Percentiles rank a stretch among this genome's conserved stretches.
Evolutionary conservation across 1,284 basidiomycete species (phyloP).

Genomic region (Pseudozyma thailandica): DNA sequence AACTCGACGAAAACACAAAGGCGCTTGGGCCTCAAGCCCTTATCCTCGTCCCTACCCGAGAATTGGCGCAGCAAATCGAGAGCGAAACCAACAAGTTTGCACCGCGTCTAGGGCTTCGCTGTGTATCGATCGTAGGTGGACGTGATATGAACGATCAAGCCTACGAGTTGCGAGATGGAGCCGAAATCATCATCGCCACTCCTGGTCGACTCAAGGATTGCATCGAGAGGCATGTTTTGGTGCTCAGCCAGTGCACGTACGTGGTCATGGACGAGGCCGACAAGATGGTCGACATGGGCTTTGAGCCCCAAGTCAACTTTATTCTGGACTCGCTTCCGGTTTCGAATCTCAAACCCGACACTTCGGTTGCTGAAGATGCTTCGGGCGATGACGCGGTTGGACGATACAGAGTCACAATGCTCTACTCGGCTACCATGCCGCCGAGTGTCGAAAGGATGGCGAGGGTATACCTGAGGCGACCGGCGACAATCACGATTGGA

Average conservation of each 20-base stretch:
- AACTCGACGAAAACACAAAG: conserved; percentile 87
- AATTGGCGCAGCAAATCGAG: conserved; percentile 97
- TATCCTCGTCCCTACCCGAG: conserved; percentile 94
- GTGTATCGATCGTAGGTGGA: conserved; percentile 97
- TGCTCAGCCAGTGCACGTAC: conserved; percentile 94
- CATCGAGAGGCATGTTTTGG: conserved; percentile 92
- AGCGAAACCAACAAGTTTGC: conserved; percentile 91
- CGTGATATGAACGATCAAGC: conserved; percentile 93
- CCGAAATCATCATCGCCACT: conserved; percentile 97
- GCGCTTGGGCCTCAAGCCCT: conserved; percentile 93
- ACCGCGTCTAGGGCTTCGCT: conserved; percentile 83
- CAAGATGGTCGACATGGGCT: conserved; percentile 97
- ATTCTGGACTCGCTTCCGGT: conserved; percentile 92
- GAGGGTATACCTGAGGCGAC: conserved; percentile 88
- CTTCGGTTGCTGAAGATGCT: conserved; percentile 66
- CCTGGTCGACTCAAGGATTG: conserved; percentile 97
- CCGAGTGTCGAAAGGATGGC: conserved; percentile 92
- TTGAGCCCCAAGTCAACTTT: conserved; percentile 91
- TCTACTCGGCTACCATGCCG: conserved; percentile 99
- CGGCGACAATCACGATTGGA: conserved; percentile 95
- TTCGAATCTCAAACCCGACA: conserved; percentile 84
- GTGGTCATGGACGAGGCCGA: conserved; percentile 99
- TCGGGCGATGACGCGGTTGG: conserved; percentile 35
- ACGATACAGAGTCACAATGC: conserved; percentile 71
- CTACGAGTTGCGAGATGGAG: conserved; percentile 91